Conservation (phyloP, 202 grass and related monocot species). For the Brachypodium distachyon region DNA sequence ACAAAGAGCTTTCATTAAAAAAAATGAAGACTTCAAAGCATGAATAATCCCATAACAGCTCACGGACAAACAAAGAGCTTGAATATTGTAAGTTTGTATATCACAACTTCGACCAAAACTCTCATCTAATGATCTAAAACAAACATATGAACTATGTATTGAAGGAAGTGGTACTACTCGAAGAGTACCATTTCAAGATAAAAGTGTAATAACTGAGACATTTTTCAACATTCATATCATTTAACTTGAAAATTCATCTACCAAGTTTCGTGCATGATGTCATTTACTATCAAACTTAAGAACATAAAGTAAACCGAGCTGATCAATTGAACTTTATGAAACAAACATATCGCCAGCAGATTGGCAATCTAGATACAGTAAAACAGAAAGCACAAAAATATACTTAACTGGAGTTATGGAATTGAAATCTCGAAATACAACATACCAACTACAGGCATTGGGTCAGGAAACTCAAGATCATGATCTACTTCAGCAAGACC, state of each 20-base stretch:
- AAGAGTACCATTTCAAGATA: neutral
- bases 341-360: neutral
- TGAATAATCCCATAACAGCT: neutral
- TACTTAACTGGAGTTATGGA: conserved; percentile 1
- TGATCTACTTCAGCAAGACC: conserved; percentile 89
- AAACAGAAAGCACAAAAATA: conserved; percentile 1
- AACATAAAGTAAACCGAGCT: neutral
- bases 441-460: conserved; percentile 96
- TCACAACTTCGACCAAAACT: neutral
- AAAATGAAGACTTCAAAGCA: neutral
- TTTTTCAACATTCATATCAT: neutral
- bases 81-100: neutral
- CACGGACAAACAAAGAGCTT: neutral
- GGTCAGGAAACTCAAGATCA: conserved; percentile 97
- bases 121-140: neutral
- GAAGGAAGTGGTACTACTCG: neutral
- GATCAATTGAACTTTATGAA: neutral
- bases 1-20: neutral
- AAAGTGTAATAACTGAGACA: neutral
- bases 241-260: neutral
- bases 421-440: conserved; percentile 25
- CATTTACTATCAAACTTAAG: neutral
- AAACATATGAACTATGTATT: neutral
- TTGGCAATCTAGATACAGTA: neutral
- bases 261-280: neutral